phyloP scores from a whole-genome alignment of 148 eudicot genomes.

The Silene conica region DNA sequence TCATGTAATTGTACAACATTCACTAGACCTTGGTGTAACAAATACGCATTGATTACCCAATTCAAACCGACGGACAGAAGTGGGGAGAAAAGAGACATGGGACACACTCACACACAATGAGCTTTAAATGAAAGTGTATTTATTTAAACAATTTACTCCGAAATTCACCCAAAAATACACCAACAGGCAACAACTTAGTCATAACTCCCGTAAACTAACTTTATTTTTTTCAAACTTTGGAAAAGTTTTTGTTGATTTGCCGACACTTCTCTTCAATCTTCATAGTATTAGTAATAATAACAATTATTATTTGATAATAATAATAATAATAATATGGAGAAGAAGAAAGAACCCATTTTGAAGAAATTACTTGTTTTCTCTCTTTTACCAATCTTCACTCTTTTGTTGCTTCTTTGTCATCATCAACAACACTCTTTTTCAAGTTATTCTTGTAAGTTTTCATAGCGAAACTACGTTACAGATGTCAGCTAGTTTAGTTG shows the following conservation, averaged over 20 bases:
- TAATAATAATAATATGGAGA: slow-evolving; percentile 18
- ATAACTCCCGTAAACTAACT: neutral
- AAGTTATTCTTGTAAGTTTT: slow-evolving; percentile 21
- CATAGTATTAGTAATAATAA: neutral
- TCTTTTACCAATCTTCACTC: slow-evolving; percentile 20
- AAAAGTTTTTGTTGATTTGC: neutral
- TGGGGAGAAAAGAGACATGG: neutral
- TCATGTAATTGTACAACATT: neutral
- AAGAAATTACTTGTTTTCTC: slow-evolving; percentile 23
- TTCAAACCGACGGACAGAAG: too few species aligned
- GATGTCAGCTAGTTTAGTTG: neutral
- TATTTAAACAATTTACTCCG: neutral
- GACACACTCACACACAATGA: neutral
- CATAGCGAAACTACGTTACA: neutral
- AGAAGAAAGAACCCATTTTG: slow-evolving; percentile 27
- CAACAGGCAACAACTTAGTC: neutral
- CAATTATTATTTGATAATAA: neutral
- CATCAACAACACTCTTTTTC: slow-evolving; percentile 26
- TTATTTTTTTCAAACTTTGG: neutral
- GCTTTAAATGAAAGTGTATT: neutral
- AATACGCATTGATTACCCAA: neutral
- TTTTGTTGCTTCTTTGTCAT: slow-evolving; percentile 20
- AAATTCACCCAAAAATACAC: neutral
- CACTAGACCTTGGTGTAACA: neutral
- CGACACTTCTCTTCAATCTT: neutral